Conservation (phyloP, 2,329 filamentous ascomycete genomes). For the Ceratocystiopsis minuta region DNA sequence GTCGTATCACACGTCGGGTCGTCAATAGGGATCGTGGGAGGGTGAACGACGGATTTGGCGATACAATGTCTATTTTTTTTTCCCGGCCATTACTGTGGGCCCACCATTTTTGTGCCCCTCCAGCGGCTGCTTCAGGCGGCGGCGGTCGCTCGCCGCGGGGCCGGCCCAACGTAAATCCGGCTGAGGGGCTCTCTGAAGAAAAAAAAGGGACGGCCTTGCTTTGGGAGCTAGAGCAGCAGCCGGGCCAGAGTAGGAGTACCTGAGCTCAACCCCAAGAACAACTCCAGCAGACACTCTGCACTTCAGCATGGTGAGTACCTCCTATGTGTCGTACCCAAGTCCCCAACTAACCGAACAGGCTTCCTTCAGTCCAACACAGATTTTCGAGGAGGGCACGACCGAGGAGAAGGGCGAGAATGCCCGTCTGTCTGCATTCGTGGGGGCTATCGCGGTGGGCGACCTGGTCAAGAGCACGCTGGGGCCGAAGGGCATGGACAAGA, state of each 20-base stretch:
- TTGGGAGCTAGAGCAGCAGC: background rate
- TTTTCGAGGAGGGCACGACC: constrained; percentile 91
- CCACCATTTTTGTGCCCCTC: no score
- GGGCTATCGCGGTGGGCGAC: constrained; percentile 93
- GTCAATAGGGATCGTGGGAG: no score
- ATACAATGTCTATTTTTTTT: no score
- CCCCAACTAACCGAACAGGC: constrained; percentile 12
- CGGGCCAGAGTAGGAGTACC: background rate
- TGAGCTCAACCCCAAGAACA: background rate
- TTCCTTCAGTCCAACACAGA: constrained; percentile 80
- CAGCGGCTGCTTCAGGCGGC: no score
- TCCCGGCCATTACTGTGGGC: no score
- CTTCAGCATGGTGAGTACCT: background rate
- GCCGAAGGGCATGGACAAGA: constrained; percentile 98
- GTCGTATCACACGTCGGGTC: no score
- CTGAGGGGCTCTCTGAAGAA: constrained; percentile 1
- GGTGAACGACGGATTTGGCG: no score
- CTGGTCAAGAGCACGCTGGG: constrained; percentile 94
- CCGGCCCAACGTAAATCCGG: background rate
- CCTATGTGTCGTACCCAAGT: background rate
- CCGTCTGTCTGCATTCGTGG: constrained; percentile 92
- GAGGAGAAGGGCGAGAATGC: constrained; percentile 99
- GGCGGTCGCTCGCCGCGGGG: no score
- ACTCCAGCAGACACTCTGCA: no score
- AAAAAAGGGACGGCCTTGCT: constrained; percentile 1